Percentiles rank a stretch among this genome's conserved stretches.
Conservation (phyloP, 2,329 filamentous ascomycete genomes). For the Diaporthe amygdali region DNA sequence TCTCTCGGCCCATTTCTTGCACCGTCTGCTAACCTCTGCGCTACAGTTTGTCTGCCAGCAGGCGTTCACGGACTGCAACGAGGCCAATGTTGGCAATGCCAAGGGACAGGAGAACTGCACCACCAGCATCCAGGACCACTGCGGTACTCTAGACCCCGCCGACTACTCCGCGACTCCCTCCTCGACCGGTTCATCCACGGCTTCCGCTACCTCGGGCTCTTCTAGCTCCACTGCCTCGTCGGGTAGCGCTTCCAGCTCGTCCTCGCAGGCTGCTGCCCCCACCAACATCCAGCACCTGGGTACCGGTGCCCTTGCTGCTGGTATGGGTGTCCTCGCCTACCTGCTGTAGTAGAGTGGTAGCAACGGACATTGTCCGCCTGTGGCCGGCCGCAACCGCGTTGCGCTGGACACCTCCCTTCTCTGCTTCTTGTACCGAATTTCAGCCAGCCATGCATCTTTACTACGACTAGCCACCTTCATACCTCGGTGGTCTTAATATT, state of each 20-base stretch:
- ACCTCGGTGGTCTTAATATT: conserved; percentile 25
- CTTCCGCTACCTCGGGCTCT: conserved; percentile 18
- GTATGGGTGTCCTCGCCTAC: conserved; percentile 58
- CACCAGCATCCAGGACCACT: conserved; percentile 51
- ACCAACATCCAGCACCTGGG: conserved; percentile 41
- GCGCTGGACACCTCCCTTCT: conserved; percentile 19
- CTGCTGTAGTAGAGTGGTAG: conserved; percentile 45
- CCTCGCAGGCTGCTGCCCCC: conserved; percentile 32
- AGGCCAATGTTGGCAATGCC: conserved; percentile 44
- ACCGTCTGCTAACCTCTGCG: conserved; percentile 23
- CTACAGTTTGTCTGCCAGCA: conserved; percentile 55
- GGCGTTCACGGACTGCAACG: conserved; percentile 55
- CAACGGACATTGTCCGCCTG: neutral
- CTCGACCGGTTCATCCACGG: conserved; percentile 28
- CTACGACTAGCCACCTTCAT: conserved; percentile 21
- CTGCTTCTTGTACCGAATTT: conserved; percentile 28
- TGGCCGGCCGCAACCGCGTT: conserved; percentile 8
- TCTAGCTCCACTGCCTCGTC: conserved; percentile 23
- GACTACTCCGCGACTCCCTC: conserved; percentile 31
- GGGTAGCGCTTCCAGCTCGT: conserved; percentile 28
- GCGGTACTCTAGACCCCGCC: conserved; percentile 48
- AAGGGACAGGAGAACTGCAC: conserved; percentile 54
- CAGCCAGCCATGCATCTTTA: conserved; percentile 21
- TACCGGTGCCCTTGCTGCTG: conserved; percentile 54
- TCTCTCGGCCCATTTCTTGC: neutral